Evolutionary conservation across 1,139 yeast species (phyloP).

Genomic region (Blastobotrys ciferrii): DNA sequence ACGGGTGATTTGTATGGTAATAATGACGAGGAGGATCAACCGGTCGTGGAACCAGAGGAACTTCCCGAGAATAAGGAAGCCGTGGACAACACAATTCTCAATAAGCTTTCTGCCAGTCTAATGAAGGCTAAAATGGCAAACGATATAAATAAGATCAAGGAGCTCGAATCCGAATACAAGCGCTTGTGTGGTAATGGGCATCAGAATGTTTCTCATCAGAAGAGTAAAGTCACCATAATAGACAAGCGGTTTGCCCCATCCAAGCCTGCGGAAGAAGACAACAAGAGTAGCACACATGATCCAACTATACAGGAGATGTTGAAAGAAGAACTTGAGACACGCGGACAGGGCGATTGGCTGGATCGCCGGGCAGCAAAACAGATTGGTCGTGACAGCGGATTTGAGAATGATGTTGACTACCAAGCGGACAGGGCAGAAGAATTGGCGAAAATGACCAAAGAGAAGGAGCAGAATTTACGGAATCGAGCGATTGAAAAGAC

Average conservation of each 20-base stretch:
- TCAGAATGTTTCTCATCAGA: not conserved
- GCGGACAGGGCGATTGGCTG: constrained; percentile 23
- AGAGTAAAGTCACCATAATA: constrained; percentile 10
- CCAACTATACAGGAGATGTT: constrained; percentile 42
- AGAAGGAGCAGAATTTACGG: constrained; percentile 25
- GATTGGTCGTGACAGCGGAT: constrained; percentile 41
- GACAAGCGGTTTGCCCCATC: constrained; percentile 15
- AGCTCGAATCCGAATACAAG: constrained; percentile 36
- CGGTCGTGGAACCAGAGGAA: constrained; percentile 9
- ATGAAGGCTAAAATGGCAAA: constrained; percentile 39
- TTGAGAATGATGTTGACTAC: constrained; percentile 40
- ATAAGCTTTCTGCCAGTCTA: constrained; percentile 38
- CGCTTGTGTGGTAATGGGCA: constrained; percentile 17
- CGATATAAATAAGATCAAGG: constrained; percentile 24
- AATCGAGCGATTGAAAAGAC: constrained; percentile 34
- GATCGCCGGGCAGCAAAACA: constrained; percentile 31
- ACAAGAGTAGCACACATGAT: constrained; percentile 26
- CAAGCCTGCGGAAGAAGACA: not conserved
- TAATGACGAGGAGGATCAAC: constrained; percentile 10
- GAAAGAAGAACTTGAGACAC: constrained; percentile 38
- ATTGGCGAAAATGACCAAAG: constrained; percentile 33
- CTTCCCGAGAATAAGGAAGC: constrained; percentile 2
- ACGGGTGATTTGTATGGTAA: constrained; percentile 1
- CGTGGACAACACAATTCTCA: constrained; percentile 23
- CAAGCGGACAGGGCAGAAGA: constrained; percentile 44